Evolutionary conservation across 2,329 filamentous ascomycete genomes (phyloP).

Genomic region (Helotiales sp.): DNA sequence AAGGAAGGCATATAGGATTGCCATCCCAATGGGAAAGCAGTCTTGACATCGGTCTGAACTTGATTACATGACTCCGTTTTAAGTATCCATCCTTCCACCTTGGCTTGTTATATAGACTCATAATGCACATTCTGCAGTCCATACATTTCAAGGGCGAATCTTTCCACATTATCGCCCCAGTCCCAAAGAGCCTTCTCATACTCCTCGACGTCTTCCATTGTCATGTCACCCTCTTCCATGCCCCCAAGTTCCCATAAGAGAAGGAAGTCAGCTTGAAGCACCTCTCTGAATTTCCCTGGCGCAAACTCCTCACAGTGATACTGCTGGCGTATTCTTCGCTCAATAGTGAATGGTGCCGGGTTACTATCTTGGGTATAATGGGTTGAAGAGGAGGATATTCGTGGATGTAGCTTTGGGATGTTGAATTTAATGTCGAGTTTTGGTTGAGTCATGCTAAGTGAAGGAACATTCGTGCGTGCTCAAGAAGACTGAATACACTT

Average conservation of each 20-base stretch:
- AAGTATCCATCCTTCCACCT: no score
- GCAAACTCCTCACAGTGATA: constrained; percentile 2
- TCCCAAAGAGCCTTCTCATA: background rate
- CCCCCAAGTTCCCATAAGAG: background rate
- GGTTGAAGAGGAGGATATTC: background rate
- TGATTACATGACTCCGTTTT: no score
- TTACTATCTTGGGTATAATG: background rate
- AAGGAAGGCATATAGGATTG: no score
- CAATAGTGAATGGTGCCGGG: background rate
- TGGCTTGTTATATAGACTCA: no score
- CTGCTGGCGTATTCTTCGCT: background rate
- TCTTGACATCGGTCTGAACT: no score
- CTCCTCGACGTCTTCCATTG: background rate
- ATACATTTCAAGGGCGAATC: background rate
- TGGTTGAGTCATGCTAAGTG: no score
- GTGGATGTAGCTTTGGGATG: constrained; percentile 7
- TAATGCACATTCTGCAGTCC: background rate
- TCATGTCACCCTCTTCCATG: background rate
- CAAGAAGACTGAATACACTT: background rate
- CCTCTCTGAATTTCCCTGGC: background rate
- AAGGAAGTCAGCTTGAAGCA: background rate
- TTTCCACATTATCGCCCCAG: background rate
- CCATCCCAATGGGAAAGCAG: no score
- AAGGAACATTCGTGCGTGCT: background rate
- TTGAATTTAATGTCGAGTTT: background rate